Evolutionary conservation across 129 eudicot genomes (phyloP), one percentile per base, ranked within the genome.

Genomic region (Tagetes patula): DNA sequence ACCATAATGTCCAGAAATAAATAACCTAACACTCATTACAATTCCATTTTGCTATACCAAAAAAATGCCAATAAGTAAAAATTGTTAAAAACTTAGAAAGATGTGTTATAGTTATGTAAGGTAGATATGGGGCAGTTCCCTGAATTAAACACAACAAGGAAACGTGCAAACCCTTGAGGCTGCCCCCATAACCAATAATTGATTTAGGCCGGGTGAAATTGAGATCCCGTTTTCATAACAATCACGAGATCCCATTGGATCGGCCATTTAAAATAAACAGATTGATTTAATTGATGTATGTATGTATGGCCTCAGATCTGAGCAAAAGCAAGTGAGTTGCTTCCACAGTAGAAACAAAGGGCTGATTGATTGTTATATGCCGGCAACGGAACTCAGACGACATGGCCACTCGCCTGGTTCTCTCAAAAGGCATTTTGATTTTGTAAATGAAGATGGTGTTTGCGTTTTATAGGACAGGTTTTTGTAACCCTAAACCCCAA

Each of bases 341-440:
- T 50, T 39, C 43, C 1, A 75, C 79, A n/a, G 12, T 11, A 5
- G 3, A 50, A 40, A 75, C 14, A 8, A 3, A 65, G 43, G 72
- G 34, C 6, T 65, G 7, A 32, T 74, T 49, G 78, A 48, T 75
- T 49, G 72, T 39, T 75, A 64, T 75, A 65, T 52, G 79, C 79
- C 79, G 79, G 79, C 79, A 75, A 75, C 79, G 79, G 79, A 75
- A 75, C 79, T 75, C 79, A 75, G 79, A n/a, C 72, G 54, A 11
- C 54, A 64, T 75, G 31, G 61, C 78, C 40, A 6, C 14, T 64
- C 79, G 72, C 2, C 55, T 65, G 79, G 79, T 65, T 75, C 79
- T 75, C 79, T 75, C 71, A 75, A 75, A 75, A 65, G 79, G 72
- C 72, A 75, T 7, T 54, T 31, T 30, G 61, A 39, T 8, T 11